Evolutionary conservation across 306 rosid species (phyloP), one percentile per base, ranked within the genome.

Genomic region (Prunus campanulata): DNA sequence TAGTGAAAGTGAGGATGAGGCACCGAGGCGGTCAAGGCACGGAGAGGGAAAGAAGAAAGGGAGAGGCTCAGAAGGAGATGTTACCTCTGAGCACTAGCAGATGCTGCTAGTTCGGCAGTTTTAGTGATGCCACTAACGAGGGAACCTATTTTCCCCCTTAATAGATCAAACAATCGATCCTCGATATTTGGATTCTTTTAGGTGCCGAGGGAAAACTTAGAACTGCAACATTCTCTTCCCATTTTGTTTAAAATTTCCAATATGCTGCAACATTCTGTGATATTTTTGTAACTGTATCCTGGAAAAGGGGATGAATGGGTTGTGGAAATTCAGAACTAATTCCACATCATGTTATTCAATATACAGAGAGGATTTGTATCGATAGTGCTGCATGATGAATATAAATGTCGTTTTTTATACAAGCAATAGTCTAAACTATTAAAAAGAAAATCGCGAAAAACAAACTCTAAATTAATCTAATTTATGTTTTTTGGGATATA

Each of bases 1-100:
- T 10, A 92, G 98, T 44, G 98, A 91, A 76, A 92, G 99, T 35
- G 99, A 96, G 84, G 98, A 96, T 46, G 98, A 96, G 80, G 99
- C 99, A 42, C 99, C 99, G 3, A 87, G 99, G 68, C 86, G 99
- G 74, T 96, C 99, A 2, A 91, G 99, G 82, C 98, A 92, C 7
- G 98, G 99, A 8, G 99, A 95, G 74, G 97, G 97, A 25, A 91
- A 87, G 91, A 86, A 89, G 98, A 88, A 91, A 82, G 85, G 96
- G 81, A 71, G 98, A 77, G 85, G 85, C 85, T 30, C 75, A 0
- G 96, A 90, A 85, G 88, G 86, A 69, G 96, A 87, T 52, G 86
- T 25, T 27, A 55, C 79, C 72, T 86, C 90, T 65, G 88, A 80
- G 81, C 90, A 84, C 80, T 89, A 84, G 79, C 48, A 60, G 49